These are phyloP conservation scores for Rubroshorea leprosula DNA, from an alignment of 345 rosid species.

Conservation along the genomic window DNA sequence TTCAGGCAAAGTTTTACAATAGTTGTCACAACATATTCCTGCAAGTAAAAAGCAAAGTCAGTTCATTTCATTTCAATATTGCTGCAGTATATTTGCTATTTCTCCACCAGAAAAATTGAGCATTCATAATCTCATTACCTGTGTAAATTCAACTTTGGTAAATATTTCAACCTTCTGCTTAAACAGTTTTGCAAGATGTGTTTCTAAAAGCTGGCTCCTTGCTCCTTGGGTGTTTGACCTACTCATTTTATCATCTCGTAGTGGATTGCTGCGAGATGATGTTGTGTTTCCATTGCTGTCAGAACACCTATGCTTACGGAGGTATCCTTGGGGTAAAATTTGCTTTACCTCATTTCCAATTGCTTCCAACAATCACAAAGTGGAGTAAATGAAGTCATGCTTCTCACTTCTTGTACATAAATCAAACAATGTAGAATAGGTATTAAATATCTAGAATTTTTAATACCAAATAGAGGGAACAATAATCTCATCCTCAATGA, in stretches of 20 bases:
- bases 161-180: constrained; percentile 97
- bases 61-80: constrained; percentile 13
- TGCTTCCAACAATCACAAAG: constrained; percentile 54
- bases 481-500: background rate
- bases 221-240: constrained; percentile 75
- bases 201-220: constrained; percentile 94
- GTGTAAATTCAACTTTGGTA: constrained; percentile 89
- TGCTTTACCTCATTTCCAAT: constrained; percentile 73
- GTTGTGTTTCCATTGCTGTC: constrained; percentile 93
- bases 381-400: constrained; percentile 1
- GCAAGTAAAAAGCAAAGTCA: constrained; percentile 23
- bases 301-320: constrained; percentile 72
- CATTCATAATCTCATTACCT: constrained; percentile 36
- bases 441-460: background rate
- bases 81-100: background rate
- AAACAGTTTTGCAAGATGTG: constrained; percentile 96
- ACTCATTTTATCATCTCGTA: constrained; percentile 66
- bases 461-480: background rate
- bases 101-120: background rate
- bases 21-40: constrained; percentile 83
- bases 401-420: background rate
- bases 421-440: background rate
- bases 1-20: constrained; percentile 76
- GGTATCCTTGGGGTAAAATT: constrained; percentile 69
- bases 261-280: constrained; percentile 80